Conservation (phyloP, 805 yeast genomes). For the Saccharomycopsis sp. region DNA sequence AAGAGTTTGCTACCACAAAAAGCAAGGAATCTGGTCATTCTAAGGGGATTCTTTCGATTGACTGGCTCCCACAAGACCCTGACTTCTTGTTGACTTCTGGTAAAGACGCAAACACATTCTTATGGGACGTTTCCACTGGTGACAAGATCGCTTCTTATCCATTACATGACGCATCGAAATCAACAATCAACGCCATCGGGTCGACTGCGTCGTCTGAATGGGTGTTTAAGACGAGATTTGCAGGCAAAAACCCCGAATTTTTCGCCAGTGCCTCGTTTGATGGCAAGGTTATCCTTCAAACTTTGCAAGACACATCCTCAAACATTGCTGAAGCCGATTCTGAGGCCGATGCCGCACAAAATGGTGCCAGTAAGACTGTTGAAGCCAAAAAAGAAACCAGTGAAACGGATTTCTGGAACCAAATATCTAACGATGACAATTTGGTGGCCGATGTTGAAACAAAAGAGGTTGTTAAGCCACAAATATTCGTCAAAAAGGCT, state of each 20-base stretch:
- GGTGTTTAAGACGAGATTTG: conserved; percentile 85
- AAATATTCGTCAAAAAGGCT: conserved; percentile 66
- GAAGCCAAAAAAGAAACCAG: conserved; percentile 20
- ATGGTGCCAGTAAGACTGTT: background rate
- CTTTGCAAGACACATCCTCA: conserved; percentile 76
- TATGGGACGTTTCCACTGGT: conserved; percentile 87
- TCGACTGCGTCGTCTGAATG: conserved; percentile 70
- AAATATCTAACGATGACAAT: conserved; percentile 46
- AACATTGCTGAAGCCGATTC: conserved; percentile 25
- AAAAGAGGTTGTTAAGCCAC: conserved; percentile 45
- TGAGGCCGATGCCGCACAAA: conserved; percentile 24
- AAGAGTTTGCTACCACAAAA: conserved; percentile 30
- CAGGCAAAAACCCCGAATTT: conserved; percentile 81
- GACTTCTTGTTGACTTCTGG: conserved; percentile 81
- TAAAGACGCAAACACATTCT: conserved; percentile 75
- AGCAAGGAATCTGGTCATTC: conserved; percentile 62
- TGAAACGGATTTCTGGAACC: conserved; percentile 84
- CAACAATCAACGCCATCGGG: conserved; percentile 21
- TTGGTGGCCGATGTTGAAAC: conserved; percentile 31
- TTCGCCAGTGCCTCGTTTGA: conserved; percentile 88
- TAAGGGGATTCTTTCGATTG: conserved; percentile 82
- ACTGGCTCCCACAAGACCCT: conserved; percentile 88
- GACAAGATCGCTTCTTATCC: conserved; percentile 80
- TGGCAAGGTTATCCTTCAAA: conserved; percentile 72
- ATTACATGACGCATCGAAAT: conserved; percentile 10